These are phyloP conservation scores for Coniochaeta sp. DNA, from an alignment of 2,329 filamentous ascomycete genomes.

Conservation along the genomic window DNA sequence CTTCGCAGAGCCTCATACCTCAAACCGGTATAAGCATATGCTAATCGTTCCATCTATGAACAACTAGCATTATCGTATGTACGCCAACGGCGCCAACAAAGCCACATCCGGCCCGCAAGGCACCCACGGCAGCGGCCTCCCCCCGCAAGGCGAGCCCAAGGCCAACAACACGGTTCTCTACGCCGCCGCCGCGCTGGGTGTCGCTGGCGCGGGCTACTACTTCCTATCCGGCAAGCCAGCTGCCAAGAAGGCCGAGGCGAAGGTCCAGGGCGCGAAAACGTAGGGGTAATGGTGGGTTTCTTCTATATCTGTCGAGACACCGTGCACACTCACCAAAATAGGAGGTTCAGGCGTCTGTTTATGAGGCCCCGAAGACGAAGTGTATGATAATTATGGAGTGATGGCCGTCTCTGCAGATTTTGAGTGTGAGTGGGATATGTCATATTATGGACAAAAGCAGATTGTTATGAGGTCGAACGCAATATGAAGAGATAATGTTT, in stretches of 20 bases:
- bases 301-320: too few species aligned
- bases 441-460: too few species aligned
- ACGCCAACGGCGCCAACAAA: background rate
- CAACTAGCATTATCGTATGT: background rate
- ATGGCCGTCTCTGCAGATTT: too few species aligned
- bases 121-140: background rate
- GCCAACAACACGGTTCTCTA: background rate
- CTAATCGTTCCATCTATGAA: background rate
- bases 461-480: too few species aligned
- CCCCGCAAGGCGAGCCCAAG: background rate
- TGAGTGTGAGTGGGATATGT: too few species aligned
- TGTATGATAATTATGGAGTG: too few species aligned
- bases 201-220: background rate
- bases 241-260: background rate
- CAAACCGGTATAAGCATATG: background rate
- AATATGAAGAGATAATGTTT: too few species aligned
- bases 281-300: too few species aligned
- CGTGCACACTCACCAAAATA: too few species aligned
- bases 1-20: background rate
- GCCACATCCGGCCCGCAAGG: background rate
- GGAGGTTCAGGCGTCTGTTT: too few species aligned
- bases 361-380: too few species aligned
- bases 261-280: too few species aligned
- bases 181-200: background rate
- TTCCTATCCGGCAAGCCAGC: background rate